Evolutionary conservation across 495 filamentous ascomycete species (phyloP).

Genomic region (Penicillium daleae): DNA sequence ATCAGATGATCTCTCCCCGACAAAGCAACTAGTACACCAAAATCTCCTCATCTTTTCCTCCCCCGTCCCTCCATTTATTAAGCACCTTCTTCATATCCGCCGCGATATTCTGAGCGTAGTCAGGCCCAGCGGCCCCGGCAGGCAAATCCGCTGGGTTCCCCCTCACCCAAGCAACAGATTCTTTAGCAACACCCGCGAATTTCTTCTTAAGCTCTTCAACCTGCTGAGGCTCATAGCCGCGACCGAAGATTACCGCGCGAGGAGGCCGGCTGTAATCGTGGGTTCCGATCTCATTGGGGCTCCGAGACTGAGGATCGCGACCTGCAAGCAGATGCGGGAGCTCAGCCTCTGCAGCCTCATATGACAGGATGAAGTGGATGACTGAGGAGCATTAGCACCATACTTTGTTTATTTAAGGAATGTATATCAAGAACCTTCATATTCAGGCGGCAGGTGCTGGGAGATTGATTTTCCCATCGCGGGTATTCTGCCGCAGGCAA

Average conservation of each 20-base stretch:
- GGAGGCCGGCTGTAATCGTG: constrained; percentile 32
- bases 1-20: no score
- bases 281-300: constrained; percentile 30
- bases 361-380: constrained; percentile 32
- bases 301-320: constrained; percentile 24
- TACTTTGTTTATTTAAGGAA: background rate
- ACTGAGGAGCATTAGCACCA: constrained; percentile 19
- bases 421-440: constrained; percentile 26
- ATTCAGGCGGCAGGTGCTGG: constrained; percentile 24
- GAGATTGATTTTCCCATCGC: background rate
- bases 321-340: constrained; percentile 34
- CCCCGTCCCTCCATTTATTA: constrained; percentile 28
- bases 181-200: constrained; percentile 8
- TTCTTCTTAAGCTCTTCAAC: constrained; percentile 19
- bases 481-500: constrained; percentile 18
- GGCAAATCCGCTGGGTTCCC: constrained; percentile 25
- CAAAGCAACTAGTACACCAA: constrained; percentile 29
- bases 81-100: constrained; percentile 25
- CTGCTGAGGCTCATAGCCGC: constrained; percentile 21
- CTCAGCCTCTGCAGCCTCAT: constrained; percentile 27
- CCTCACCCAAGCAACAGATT: constrained; percentile 26
- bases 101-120: constrained; percentile 22
- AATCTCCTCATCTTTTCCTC: constrained; percentile 8
- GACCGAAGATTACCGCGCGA: constrained; percentile 38
- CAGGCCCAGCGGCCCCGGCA: constrained; percentile 18